phyloP scores from a whole-genome alignment of 768 basidiomycete genomes.

The Trametes cinnabarina region DNA sequence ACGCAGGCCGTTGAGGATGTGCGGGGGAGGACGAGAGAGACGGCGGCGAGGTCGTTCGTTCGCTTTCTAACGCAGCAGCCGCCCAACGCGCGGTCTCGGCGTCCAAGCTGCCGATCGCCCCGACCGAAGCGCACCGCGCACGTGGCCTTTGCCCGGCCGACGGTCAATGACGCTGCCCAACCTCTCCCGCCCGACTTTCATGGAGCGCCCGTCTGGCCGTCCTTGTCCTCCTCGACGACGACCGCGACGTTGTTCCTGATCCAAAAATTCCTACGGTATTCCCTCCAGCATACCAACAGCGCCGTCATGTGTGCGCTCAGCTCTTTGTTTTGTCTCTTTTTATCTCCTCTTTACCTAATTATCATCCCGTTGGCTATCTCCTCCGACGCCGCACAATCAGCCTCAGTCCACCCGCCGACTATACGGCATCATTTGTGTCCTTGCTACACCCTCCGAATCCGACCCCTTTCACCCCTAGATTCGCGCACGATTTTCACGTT shows the following conservation, averaged over 20 bases:
- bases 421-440: neutral
- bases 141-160: neutral
- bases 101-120: slow-evolving; percentile 13
- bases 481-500: neutral
- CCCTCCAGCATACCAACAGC: neutral
- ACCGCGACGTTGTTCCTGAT: neutral
- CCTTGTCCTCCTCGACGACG: neutral
- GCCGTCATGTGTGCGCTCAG: neutral
- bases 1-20: neutral
- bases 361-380: neutral
- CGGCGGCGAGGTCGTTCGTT: slow-evolving; percentile 4
- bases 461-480: neutral
- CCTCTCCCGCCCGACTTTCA: neutral
- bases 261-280: neutral
- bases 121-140: slow-evolving; percentile 1
- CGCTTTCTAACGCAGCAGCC: slow-evolving; percentile 17
- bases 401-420: neutral
- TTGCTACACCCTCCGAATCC: neutral
- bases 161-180: neutral
- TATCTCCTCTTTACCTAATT: neutral
- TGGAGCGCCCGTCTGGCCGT: slow-evolving; percentile 9
- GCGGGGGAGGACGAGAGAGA: neutral
- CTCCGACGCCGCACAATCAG: slow-evolving; percentile 11
- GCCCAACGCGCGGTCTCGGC: slow-evolving; percentile 18
- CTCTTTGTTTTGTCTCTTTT: neutral